Percentiles rank a stretch among this genome's conserved stretches.
Conservation (phyloP, 108 stramenopile species). For the Cyclostephanos invisitatus region DNA sequence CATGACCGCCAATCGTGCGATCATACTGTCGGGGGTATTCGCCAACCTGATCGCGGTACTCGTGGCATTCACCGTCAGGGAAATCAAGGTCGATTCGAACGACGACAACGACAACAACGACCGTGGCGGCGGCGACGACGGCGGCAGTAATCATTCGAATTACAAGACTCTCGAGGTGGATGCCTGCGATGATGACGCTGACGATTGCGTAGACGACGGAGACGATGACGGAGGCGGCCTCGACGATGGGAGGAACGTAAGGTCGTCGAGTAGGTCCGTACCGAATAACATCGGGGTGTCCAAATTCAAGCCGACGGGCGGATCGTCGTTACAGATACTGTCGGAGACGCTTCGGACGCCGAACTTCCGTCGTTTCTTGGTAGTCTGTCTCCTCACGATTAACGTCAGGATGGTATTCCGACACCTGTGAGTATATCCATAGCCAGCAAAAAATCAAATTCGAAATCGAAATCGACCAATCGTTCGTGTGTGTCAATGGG, state of each 20-base stretch:
- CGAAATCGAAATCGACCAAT: too few relatives aligned
- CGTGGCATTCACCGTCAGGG: constrained; percentile 59
- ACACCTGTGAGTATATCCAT: constrained; percentile 50
- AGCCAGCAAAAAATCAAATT: too few relatives aligned
- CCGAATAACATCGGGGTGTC: constrained; percentile 20
- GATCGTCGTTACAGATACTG: constrained; percentile 53
- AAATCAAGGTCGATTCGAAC: constrained; percentile 66
- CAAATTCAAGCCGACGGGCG: constrained; percentile 57
- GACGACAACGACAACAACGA: too few relatives aligned
- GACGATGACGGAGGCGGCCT: constrained; percentile 4
- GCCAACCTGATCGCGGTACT: constrained; percentile 63
- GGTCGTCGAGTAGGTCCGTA: constrained; percentile 15
- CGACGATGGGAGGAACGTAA: constrained; percentile 6
- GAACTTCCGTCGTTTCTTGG: constrained; percentile 78
- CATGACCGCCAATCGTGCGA: constrained; percentile 64
- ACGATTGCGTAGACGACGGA: neutral
- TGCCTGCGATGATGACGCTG: neutral
- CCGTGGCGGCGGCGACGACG: too few relatives aligned
- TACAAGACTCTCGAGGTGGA: neutral
- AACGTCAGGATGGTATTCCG: constrained; percentile 87
- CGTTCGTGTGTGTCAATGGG: too few relatives aligned
- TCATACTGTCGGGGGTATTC: constrained; percentile 64
- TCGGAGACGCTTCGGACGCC: constrained; percentile 51
- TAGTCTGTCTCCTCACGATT: constrained; percentile 73
- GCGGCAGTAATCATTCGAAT: too few relatives aligned